Percentiles rank a stretch among this genome's conserved stretches.
These are phyloP conservation scores for Metschnikowia gruessii DNA, from an alignment of 805 yeast genomes.

Conservation along the genomic window DNA sequence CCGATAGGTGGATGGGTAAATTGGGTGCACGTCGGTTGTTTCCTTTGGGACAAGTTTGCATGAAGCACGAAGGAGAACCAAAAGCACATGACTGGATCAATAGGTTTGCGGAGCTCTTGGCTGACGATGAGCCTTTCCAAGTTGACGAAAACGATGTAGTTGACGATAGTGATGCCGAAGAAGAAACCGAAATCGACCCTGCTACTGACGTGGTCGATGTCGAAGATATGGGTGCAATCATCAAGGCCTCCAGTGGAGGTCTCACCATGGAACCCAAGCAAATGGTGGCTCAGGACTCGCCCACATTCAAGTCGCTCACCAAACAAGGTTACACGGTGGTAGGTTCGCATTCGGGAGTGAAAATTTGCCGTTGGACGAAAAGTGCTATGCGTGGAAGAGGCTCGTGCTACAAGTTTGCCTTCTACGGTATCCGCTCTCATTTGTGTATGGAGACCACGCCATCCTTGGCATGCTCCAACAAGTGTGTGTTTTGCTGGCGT, in stretches of 20 bases:
- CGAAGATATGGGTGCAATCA: conserved; percentile 78
- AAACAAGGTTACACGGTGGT: conserved; percentile 93
- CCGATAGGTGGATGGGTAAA: conserved; percentile 74
- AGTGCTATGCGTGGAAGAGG: conserved; percentile 93
- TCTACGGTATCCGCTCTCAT: conserved; percentile 87
- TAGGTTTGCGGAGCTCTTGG: conserved; percentile 55
- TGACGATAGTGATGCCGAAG: conserved; percentile 53
- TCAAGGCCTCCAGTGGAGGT: conserved; percentile 35
- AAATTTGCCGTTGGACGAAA: conserved; percentile 94
- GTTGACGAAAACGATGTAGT: conserved; percentile 53
- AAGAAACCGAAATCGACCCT: conserved; percentile 35
- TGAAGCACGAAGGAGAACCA: conserved; percentile 62
- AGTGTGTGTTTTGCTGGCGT: conserved; percentile 96
- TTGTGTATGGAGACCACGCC: conserved; percentile 97
- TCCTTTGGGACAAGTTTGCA: conserved; percentile 81
- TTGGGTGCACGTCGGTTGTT: conserved; percentile 83
- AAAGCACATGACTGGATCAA: conserved; percentile 66
- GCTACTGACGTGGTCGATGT: conserved; percentile 60
- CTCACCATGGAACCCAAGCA: conserved; percentile 45
- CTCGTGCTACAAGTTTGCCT: conserved; percentile 88
- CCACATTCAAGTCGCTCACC: conserved; percentile 82
- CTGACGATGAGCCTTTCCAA: conserved; percentile 67
- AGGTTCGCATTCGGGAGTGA: conserved; percentile 93
- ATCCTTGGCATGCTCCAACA: conserved; percentile 87
- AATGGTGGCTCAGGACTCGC: conserved; percentile 89